Evolutionary conservation across 805 yeast genomes (phyloP).

Genomic region (Zygoascus biomembranicola): DNA sequence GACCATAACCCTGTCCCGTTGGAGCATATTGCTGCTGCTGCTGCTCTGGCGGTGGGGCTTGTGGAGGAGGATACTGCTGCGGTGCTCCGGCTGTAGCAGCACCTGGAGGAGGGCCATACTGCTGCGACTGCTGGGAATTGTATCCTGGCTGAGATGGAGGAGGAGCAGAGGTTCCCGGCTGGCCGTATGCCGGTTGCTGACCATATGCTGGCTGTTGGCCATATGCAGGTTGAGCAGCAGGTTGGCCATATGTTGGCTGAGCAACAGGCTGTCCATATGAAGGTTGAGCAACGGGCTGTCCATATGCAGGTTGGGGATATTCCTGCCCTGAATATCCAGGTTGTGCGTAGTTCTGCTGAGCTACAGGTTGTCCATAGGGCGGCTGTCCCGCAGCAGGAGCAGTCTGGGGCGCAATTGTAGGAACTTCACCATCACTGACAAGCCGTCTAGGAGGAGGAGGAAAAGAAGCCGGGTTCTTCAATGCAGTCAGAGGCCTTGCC

Average conservation of each 20-base stretch:
- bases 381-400: slow-evolving; percentile 6
- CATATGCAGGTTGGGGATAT: slow-evolving; percentile 11
- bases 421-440: slow-evolving; percentile 24
- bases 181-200: neutral
- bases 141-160: neutral
- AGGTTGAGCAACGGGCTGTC: slow-evolving; percentile 11
- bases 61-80: slow-evolving; percentile 6
- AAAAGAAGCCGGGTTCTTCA: slow-evolving; percentile 29
- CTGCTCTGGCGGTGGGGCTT: neutral
- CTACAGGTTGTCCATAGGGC: slow-evolving; percentile 11
- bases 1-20: slow-evolving; percentile 5
- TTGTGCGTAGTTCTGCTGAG: slow-evolving; percentile 2
- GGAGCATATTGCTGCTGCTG: slow-evolving; percentile 1
- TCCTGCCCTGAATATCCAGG: slow-evolving; percentile 8
- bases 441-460: slow-evolving; percentile 42
- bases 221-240: slow-evolving; percentile 1
- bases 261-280: slow-evolving; percentile 8
- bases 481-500: slow-evolving; percentile 25
- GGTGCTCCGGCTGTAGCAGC: slow-evolving; percentile 4
- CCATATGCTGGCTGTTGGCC: slow-evolving; percentile 11
- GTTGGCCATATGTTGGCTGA: slow-evolving; percentile 4
- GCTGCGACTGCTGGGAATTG: slow-evolving; percentile 1
- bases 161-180: no score
- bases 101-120: slow-evolving; percentile 5
- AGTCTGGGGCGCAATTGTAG: neutral